Conservation (phyloP, 2,329 filamentous ascomycete species). For the Colletotrichum sp. region DNA sequence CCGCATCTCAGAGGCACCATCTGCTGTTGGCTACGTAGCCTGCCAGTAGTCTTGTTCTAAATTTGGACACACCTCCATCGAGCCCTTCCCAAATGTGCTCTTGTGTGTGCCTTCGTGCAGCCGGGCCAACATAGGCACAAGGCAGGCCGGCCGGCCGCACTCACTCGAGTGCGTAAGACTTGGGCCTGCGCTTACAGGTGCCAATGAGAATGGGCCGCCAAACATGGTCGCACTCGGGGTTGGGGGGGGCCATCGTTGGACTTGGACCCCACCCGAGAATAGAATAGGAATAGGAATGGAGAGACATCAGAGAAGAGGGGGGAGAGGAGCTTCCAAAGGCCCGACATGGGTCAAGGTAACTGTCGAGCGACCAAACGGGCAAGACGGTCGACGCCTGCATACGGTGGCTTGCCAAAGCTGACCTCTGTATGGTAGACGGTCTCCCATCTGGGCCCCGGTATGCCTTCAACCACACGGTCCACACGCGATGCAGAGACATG, state of each 20-base stretch:
- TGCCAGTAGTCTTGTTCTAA: slow-evolving; percentile 21
- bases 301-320: background rate
- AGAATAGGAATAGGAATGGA: slow-evolving; percentile 20
- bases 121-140: slow-evolving; percentile 13
- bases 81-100: background rate
- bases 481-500: slow-evolving; percentile 24
- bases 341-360: slow-evolving; percentile 29
- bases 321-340: slow-evolving; percentile 19
- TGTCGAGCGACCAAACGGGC: slow-evolving; percentile 36
- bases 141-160: slow-evolving; percentile 16
- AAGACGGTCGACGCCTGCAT: slow-evolving; percentile 34
- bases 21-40: slow-evolving; percentile 17
- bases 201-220: slow-evolving; percentile 45
- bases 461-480: slow-evolving; percentile 23
- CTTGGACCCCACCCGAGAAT: slow-evolving; percentile 22
- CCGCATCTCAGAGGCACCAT: slow-evolving; percentile 18
- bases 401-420: slow-evolving; percentile 18
- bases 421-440: slow-evolving; percentile 1
- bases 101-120: background rate
- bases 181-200: slow-evolving; percentile 49
- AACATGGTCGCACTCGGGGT: slow-evolving; percentile 20
- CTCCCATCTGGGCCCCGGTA: background rate
- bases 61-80: slow-evolving; percentile 19
- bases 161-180: slow-evolving; percentile 16
- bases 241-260: slow-evolving; percentile 21